Base-by-base conservation (phyloP, 2,329 filamentous ascomycete genomes). In the Sodiomyces alkalinus region DNA sequence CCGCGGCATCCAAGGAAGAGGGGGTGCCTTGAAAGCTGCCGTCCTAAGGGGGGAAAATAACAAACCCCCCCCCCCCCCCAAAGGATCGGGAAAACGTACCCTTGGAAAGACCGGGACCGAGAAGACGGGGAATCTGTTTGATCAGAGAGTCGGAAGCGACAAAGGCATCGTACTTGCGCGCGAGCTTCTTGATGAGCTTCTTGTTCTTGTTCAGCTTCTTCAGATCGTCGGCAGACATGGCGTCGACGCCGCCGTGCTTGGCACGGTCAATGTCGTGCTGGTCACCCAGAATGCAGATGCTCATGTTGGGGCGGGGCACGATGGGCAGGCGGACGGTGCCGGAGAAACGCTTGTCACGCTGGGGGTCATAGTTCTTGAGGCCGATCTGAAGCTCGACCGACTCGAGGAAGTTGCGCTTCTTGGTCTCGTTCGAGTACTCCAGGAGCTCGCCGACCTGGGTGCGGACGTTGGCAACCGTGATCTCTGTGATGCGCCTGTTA, bases 191-290 rank as follows among this genome's bases (percentile, higher is more conserved):
- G 79, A 98, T 94, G 55, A 96, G 79, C 80, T 98, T 98, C 82
- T 98, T 96, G 83, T 98, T 98, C 83, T 98, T 98, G 80, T 98
- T 98, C 48, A 98, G 83, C 80, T 98, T 98, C 82, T 98, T 98
- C 68, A 98, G 68, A 65, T 98, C 90, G 53, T 98, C 90, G 45
- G 82, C 65, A 53, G 82, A 92, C 90, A 96, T 96, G 68, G 87
- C 85, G 58, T 98, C 90, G 48, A 96, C 75, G 60, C 85, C 87
- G 55, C 85, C 81, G 74, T 98, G 90, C 79, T 98, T 98, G 57
- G 90, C 87, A 74, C 90, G 86, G 62, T 98, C 90, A 57, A 98
- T 92, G 74, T 98, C 90, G 74, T 96, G 87, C 78, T 73, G 68
- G 62, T 74, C 68, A 68, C 68, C 68, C 35, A 74, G 60, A 49